Conservation (phyloP, 1,284 basidiomycete genomes). For the Lentinus polychrous region DNA sequence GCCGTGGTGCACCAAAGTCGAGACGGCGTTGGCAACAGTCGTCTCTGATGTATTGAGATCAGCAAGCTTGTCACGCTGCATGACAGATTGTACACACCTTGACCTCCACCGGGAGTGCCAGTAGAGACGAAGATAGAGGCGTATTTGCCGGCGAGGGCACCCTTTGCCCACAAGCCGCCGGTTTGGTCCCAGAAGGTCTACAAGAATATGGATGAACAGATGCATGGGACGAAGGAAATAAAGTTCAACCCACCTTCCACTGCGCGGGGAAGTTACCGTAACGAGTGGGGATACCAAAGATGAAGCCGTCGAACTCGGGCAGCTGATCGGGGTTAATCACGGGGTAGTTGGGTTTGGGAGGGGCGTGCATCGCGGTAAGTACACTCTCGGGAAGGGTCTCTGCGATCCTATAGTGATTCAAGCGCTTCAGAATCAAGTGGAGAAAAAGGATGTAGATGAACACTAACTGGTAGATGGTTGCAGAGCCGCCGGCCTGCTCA, state of each 20-base stretch:
- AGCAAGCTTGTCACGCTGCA: background rate
- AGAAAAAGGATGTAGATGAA: background rate
- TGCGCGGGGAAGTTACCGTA: conserved; percentile 67
- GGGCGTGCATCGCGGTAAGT: conserved; percentile 72
- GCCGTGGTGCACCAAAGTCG: conserved; percentile 78
- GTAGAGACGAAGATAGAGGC: conserved; percentile 69
- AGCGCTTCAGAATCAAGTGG: background rate
- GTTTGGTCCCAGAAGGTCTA: conserved; percentile 81
- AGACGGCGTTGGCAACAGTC: conserved; percentile 59
- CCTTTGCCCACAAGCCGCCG: conserved; percentile 68
- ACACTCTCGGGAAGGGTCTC: conserved; percentile 84
- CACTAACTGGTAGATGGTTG: conserved; percentile 68
- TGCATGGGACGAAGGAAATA: background rate
- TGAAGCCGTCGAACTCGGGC: conserved; percentile 57
- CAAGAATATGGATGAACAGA: background rate
- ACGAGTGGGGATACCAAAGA: conserved; percentile 77
- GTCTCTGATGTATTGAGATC: conserved; percentile 32
- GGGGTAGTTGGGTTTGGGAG: conserved; percentile 67
- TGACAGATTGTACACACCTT: conserved; percentile 23
- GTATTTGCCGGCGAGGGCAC: conserved; percentile 77
- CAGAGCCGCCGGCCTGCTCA: conserved; percentile 63
- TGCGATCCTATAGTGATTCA: conserved; percentile 45
- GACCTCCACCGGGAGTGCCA: conserved; percentile 62
- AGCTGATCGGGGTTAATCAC: conserved; percentile 63
- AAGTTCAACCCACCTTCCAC: conserved; percentile 46